Percentiles rank a stretch among this genome's conserved stretches.
Evolutionary conservation across 139 green algal genomes (phyloP).

Genomic region (Dunaliella primolecta): DNA sequence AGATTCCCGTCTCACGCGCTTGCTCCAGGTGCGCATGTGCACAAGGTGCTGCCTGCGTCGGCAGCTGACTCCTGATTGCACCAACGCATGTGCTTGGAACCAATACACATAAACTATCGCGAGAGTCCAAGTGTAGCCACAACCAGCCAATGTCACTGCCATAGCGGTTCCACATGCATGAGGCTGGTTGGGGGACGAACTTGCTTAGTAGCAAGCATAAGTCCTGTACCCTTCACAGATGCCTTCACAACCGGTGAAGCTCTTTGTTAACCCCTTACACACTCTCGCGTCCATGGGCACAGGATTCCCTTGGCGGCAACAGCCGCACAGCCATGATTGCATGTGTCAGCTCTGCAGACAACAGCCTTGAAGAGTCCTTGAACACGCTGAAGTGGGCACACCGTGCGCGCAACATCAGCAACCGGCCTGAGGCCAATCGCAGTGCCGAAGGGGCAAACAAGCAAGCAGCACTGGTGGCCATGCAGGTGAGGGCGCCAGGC

Average conservation of each 20-base stretch:
- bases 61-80: too few relatives aligned
- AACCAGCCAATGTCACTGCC: too few relatives aligned
- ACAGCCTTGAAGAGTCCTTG: conserved; percentile 48
- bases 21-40: conserved; percentile 41
- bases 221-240: too few relatives aligned
- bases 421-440: conserved; percentile 31
- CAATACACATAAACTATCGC: too few relatives aligned
- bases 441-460: background rate
- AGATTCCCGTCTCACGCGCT: conserved; percentile 61
- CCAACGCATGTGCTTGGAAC: too few relatives aligned
- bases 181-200: too few relatives aligned
- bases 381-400: conserved; percentile 56
- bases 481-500: background rate
- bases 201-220: too few relatives aligned
- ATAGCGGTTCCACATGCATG: too few relatives aligned
- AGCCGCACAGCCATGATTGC: conserved; percentile 49
- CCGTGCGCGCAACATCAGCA: conserved; percentile 48
- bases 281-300: background rate
- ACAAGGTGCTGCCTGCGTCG: background rate
- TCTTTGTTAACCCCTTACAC: too few relatives aligned
- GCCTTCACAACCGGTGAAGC: too few relatives aligned
- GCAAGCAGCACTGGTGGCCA: background rate
- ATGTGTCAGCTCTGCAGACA: conserved; percentile 34
- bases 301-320: conserved; percentile 60
- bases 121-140: too few relatives aligned